phyloP scores from a whole-genome alignment of 208 protist genomes.

The Acanthamoeba royreba region DNA sequence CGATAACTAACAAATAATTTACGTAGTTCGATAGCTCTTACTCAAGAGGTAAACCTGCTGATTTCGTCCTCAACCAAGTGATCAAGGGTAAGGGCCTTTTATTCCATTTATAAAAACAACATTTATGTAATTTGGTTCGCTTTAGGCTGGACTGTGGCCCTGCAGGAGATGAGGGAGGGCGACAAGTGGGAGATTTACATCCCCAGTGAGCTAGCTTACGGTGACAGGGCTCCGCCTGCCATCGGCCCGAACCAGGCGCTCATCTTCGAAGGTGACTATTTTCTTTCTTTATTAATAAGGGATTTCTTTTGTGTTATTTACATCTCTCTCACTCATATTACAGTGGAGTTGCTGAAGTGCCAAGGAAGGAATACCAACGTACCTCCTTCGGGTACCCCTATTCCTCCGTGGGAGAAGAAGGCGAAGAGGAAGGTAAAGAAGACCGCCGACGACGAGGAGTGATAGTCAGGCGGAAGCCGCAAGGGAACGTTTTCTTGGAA shows the following conservation, averaged over 20 bases:
- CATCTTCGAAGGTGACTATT: background rate
- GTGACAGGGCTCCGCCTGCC: background rate
- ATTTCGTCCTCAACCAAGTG: background rate
- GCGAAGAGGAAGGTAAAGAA: too few species aligned
- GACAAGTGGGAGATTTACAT: constrained; percentile 46
- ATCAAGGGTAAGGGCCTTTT: background rate
- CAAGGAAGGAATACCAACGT: too few species aligned
- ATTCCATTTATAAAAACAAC: background rate
- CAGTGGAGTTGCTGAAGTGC: too few species aligned
- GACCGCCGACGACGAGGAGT: too few species aligned
- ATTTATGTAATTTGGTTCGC: background rate
- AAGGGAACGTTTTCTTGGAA: too few species aligned
- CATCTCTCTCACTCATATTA: background rate
- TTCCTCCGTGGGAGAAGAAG: too few species aligned
- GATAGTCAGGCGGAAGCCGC: too few species aligned
- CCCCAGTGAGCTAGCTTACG: background rate
- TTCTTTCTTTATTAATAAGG: too few species aligned
- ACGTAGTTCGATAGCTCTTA: constrained; percentile 2
- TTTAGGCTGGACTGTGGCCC: constrained; percentile 15
- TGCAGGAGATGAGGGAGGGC: background rate
- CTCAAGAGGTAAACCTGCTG: background rate
- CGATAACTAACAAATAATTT: background rate
- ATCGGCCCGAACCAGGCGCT: constrained; percentile 13
- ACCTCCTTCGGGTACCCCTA: too few species aligned
- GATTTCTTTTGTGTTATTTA: background rate